Percentiles rank a stretch among this genome's conserved stretches.
phyloP scores from a whole-genome alignment of 2,329 filamentous ascomycete genomes.

The Colletotrichum spaethianum region DNA sequence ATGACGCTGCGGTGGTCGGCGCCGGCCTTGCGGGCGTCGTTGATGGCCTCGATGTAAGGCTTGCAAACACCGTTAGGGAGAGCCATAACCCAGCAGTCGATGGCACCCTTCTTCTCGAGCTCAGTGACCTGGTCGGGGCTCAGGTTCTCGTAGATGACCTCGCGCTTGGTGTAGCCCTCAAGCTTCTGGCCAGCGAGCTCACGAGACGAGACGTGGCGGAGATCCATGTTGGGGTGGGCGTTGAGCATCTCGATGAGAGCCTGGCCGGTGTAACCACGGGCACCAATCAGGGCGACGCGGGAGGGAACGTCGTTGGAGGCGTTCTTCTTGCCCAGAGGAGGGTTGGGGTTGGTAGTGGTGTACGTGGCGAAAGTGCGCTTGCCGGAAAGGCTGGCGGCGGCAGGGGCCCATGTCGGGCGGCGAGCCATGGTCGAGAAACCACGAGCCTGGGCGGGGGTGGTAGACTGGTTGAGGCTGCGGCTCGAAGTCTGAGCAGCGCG shows the following conservation, averaged over 20 bases:
- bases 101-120: constrained; percentile 86
- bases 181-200: constrained; percentile 91
- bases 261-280: constrained; percentile 94
- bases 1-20: constrained; percentile 78
- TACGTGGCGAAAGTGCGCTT: constrained; percentile 49
- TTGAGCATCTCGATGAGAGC: constrained; percentile 91
- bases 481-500: constrained; percentile 81
- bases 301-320: constrained; percentile 80
- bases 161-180: constrained; percentile 89
- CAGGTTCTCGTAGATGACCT: constrained; percentile 93
- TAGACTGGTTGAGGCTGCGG: constrained; percentile 57
- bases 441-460: constrained; percentile 54
- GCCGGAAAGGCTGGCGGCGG: constrained; percentile 36
- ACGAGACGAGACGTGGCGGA: constrained; percentile 92
- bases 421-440: constrained; percentile 75
- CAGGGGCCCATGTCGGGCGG: constrained; percentile 48
- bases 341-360: constrained; percentile 86
- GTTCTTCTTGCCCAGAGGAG: constrained; percentile 90
- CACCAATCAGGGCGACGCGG: constrained; percentile 89
- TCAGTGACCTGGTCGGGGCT: constrained; percentile 87
- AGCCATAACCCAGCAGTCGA: constrained; percentile 98
- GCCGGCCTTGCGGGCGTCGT: constrained; percentile 72
- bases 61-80: constrained; percentile 96
- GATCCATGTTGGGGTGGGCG: constrained; percentile 89
- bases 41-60: constrained; percentile 91